phyloP scores from a whole-genome alignment of 2,329 filamentous ascomycete genomes.

The Aspergillus sp. region DNA sequence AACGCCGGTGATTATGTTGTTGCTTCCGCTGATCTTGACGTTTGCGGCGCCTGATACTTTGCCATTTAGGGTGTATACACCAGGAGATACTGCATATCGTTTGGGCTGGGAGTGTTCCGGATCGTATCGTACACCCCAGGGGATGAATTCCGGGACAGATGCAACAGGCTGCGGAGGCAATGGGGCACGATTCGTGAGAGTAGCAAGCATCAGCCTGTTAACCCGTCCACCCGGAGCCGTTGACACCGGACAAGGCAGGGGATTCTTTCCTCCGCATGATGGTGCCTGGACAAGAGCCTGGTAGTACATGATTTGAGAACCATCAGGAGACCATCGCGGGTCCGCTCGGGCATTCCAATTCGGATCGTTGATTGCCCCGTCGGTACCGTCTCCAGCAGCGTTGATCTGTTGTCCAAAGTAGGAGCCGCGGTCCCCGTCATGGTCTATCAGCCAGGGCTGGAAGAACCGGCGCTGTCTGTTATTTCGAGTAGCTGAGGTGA shows the following conservation, averaged over 20 bases:
- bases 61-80: slow-evolving; percentile 20
- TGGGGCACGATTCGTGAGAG: slow-evolving; percentile 34
- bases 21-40: slow-evolving; percentile 1
- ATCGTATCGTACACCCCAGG: slow-evolving; percentile 18
- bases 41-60: slow-evolving; percentile 14
- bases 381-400: slow-evolving; percentile 32
- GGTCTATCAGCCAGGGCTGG: slow-evolving; percentile 46
- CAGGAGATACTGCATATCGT: background rate
- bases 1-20: slow-evolving; percentile 24
- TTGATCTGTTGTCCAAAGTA: slow-evolving; percentile 51
- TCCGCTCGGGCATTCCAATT: slow-evolving; percentile 52
- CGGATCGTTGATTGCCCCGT: slow-evolving; percentile 45
- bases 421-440: slow-evolving; percentile 44
- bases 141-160: slow-evolving; percentile 22
- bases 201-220: slow-evolving; percentile 46
- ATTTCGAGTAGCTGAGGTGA: background rate
- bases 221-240: slow-evolving; percentile 40
- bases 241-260: slow-evolving; percentile 42
- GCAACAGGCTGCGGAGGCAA: slow-evolving; percentile 19
- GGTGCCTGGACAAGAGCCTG: slow-evolving; percentile 41
- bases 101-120: slow-evolving; percentile 9
- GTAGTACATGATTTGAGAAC: slow-evolving; percentile 46
- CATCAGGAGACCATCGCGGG: slow-evolving; percentile 36
- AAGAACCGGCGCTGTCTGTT: slow-evolving; percentile 40
- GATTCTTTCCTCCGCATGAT: slow-evolving; percentile 46